A percentile compares a stretch with the other conserved stretches of the same genome.
Evolutionary conservation across 768 basidiomycete species (phyloP).

Genomic region (Boletus insuetus): DNA sequence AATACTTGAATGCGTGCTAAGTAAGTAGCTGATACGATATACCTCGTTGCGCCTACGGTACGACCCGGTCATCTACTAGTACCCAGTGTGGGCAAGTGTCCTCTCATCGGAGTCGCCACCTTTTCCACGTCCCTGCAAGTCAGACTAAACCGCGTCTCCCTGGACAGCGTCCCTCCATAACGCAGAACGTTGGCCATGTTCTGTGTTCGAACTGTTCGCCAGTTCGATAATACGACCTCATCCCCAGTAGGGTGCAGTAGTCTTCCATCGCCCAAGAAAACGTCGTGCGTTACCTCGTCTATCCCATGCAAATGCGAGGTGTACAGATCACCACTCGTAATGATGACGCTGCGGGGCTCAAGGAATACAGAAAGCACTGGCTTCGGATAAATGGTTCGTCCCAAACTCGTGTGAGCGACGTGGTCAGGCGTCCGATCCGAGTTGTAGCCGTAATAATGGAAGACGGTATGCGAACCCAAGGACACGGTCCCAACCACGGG

Average conservation of each 20-base stretch:
- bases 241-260: constrained; percentile 27
- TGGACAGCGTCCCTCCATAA: constrained; percentile 50
- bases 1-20: not conserved
- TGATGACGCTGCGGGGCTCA: constrained; percentile 81
- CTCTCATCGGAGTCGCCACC: constrained; percentile 33
- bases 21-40: not conserved
- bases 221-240: constrained; percentile 53
- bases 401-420: constrained; percentile 32
- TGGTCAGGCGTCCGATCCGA: constrained; percentile 8
- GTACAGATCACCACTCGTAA: constrained; percentile 72
- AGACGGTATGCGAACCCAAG: constrained; percentile 76
- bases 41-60: not conserved
- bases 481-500: constrained; percentile 92
- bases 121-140: constrained; percentile 83
- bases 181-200: constrained; percentile 37
- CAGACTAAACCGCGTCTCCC: constrained; percentile 71
- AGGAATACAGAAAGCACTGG: constrained; percentile 75
- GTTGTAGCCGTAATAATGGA: constrained; percentile 76
- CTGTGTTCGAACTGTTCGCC: constrained; percentile 45
- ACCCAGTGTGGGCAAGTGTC: not conserved
- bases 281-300: constrained; percentile 52
- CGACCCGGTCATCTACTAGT: not conserved
- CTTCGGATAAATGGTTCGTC: constrained; percentile 55
- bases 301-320: constrained; percentile 81
- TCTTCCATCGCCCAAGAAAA: constrained; percentile 26